Percentiles rank a stretch among this genome's conserved stretches.
phyloP scores from a whole-genome alignment of 2,329 filamentous ascomycete species.

The Claviceps sorghi region DNA sequence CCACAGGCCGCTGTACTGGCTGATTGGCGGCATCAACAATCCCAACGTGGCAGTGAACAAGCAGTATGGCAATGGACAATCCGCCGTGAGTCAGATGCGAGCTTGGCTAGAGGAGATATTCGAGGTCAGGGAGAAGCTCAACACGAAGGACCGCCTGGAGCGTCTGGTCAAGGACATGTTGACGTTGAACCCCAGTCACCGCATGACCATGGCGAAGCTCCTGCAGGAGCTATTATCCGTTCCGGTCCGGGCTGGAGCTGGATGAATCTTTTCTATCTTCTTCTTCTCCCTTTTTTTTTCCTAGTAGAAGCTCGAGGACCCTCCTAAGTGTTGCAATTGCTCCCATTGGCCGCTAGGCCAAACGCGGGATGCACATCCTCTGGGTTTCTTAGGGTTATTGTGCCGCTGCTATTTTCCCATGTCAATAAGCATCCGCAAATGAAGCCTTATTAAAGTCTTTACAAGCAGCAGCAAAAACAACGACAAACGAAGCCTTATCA shows the following conservation, averaged over 20 bases:
- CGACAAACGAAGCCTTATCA: too few relatives aligned
- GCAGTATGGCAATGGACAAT: conserved; percentile 22
- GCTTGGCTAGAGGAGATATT: conserved; percentile 40
- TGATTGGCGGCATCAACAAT: conserved; percentile 41
- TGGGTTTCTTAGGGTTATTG: too few relatives aligned
- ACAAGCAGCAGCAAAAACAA: too few relatives aligned
- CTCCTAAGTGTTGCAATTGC: too few relatives aligned
- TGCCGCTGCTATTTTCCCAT: too few relatives aligned
- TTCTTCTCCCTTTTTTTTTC: not conserved
- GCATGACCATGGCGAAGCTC: conserved; percentile 40
- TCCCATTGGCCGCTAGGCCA: too few relatives aligned
- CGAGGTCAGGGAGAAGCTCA: conserved; percentile 31
- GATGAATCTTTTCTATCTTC: not conserved
- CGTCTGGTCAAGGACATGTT: conserved; percentile 40
- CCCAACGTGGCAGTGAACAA: conserved; percentile 14
- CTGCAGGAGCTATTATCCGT: conserved; percentile 28
- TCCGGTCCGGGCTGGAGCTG: conserved; percentile 4
- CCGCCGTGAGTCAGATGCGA: conserved; percentile 38
- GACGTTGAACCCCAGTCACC: conserved; percentile 32
- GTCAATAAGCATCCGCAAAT: too few relatives aligned
- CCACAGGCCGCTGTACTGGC: conserved; percentile 41
- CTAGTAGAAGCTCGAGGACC: too few relatives aligned
- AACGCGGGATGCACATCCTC: too few relatives aligned
- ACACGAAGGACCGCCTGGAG: conserved; percentile 34
- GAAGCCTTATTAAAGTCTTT: too few relatives aligned